phyloP scores from a whole-genome alignment of 345 rosid species.

The Excoecaria agallocha region DNA sequence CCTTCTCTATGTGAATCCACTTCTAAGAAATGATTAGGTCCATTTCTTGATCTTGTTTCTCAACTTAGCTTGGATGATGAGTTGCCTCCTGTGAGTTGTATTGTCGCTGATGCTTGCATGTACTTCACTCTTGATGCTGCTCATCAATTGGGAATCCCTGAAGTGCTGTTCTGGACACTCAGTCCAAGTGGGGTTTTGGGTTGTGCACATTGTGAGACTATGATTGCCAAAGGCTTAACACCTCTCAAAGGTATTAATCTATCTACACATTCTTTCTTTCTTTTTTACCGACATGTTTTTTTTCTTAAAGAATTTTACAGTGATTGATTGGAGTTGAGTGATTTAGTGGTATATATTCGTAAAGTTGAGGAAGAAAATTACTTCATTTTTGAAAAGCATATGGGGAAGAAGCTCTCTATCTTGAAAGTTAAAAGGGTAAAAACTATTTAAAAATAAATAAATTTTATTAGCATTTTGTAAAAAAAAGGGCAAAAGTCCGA shows the following conservation, averaged over 20 bases:
- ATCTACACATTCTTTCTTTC: no score
- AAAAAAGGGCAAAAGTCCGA: no score
- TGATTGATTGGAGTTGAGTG: no score
- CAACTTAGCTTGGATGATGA: conserved; percentile 8
- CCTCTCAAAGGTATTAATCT: conserved; percentile 31
- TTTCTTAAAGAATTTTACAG: no score
- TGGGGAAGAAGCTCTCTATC: no score
- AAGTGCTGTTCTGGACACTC: conserved; percentile 22
- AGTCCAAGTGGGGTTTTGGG: conserved; percentile 28
- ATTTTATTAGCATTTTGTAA: no score
- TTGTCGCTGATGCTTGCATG: conserved; percentile 38
- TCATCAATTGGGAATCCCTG: conserved; percentile 27
- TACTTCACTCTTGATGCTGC: conserved; percentile 34
- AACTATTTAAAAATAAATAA: no score
- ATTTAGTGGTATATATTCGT: no score
- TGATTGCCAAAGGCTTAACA: conserved; percentile 18
- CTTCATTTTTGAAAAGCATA: no score
- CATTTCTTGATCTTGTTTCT: conserved; percentile 22
- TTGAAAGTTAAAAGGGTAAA: no score
- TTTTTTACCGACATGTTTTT: no score
- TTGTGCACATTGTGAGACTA: conserved; percentile 11
- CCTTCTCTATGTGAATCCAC: conserved; percentile 22
- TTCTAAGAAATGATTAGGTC: conserved; percentile 5
- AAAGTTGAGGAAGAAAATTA: no score
- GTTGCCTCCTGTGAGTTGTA: conserved; percentile 30